These are phyloP conservation scores for Emmonsiellopsis sp. DNA, from an alignment of 2,329 filamentous ascomycete species.

Conservation along the genomic window DNA sequence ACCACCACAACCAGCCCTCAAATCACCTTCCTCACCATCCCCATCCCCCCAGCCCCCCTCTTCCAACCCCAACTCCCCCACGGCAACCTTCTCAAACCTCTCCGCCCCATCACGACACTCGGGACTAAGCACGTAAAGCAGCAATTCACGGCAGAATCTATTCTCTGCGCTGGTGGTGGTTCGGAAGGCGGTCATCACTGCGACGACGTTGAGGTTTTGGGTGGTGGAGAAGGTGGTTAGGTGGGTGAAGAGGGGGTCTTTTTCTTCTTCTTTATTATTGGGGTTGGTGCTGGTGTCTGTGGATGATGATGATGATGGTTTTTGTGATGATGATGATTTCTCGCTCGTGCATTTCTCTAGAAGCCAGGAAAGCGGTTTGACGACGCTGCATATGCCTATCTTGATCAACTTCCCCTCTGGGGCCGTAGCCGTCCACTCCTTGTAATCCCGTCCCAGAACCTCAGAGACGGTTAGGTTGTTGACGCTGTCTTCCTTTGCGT, in stretches of 20 bases:
- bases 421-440: constrained; percentile 45
- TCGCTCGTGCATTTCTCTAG: constrained; percentile 12
- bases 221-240: constrained; percentile 39
- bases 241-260: constrained; percentile 29
- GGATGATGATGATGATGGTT: no score
- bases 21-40: constrained; percentile 12
- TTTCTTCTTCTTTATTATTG: constrained; percentile 1
- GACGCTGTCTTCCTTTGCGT: constrained; percentile 48
- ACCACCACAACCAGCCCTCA: constrained; percentile 7
- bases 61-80: constrained; percentile 35
- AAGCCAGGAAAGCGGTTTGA: constrained; percentile 48
- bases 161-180: constrained; percentile 25
- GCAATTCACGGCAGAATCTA: constrained; percentile 44
- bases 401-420: constrained; percentile 22
- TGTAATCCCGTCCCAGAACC: constrained; percentile 55
- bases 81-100: constrained; percentile 35
- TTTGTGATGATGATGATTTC: not conserved
- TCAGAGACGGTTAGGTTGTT: constrained; percentile 45
- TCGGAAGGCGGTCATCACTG: constrained; percentile 52
- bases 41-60: constrained; percentile 19
- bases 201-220: constrained; percentile 43
- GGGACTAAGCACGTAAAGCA: constrained; percentile 40
- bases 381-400: constrained; percentile 51
- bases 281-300: not conserved
- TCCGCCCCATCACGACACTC: constrained; percentile 33